phyloP scores from a whole-genome alignment of 106 monocot species.

The Dioscorea dumetorum region DNA sequence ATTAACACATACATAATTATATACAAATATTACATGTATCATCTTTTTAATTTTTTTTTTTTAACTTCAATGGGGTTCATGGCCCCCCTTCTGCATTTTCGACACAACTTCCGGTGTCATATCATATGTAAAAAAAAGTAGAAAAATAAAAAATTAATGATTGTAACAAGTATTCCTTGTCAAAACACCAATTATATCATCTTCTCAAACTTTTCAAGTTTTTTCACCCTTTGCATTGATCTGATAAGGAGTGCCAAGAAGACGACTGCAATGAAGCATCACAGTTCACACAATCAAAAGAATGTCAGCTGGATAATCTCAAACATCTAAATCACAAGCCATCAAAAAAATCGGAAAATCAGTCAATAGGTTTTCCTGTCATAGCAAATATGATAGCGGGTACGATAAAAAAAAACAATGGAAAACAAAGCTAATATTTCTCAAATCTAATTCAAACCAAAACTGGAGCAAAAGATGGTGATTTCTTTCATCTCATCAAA shows the following conservation, averaged over 20 bases:
- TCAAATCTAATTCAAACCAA: not conserved
- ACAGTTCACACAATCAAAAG: not conserved
- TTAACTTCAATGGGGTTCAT: not conserved
- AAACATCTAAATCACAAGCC: not conserved
- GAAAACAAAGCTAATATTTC: too few relatives aligned
- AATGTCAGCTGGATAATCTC: not conserved
- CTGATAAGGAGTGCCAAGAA: constrained; percentile 42
- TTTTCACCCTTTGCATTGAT: constrained; percentile 78
- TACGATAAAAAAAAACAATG: too few relatives aligned
- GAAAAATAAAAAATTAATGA: not conserved
- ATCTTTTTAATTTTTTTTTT: not conserved
- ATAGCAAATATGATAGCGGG: not conserved
- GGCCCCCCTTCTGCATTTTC: not conserved
- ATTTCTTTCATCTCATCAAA: too few relatives aligned
- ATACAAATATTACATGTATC: not conserved
- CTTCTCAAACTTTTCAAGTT: constrained; percentile 80
- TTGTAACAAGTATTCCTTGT: not conserved
- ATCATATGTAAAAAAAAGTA: not conserved
- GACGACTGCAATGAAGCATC: constrained; percentile 41
- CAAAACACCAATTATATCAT: constrained; percentile 39
- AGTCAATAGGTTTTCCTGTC: too few relatives aligned
- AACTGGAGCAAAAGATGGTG: not conserved
- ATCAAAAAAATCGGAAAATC: not conserved
- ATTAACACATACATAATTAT: not conserved
- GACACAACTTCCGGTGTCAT: not conserved